These are phyloP conservation scores for Quercus gilva DNA, from an alignment of 306 rosid genomes.

Conservation along the genomic window DNA sequence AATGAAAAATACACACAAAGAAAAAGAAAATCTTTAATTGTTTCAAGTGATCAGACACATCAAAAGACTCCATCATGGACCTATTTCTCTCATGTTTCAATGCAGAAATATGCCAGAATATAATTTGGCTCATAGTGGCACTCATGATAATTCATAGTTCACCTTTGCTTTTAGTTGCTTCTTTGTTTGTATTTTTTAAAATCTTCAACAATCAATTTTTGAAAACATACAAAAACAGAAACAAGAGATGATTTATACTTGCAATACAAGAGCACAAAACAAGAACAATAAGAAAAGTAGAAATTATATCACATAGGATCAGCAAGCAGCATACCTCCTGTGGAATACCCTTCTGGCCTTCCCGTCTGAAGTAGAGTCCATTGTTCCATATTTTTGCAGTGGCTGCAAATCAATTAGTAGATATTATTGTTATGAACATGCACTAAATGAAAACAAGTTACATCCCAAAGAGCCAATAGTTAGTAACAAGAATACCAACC, in stretches of 20 bases:
- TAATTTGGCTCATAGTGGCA: not conserved
- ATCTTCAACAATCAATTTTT: not conserved
- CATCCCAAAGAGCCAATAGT: too few relatives aligned
- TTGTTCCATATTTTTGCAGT: slow-evolving; percentile 56
- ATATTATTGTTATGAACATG: too few relatives aligned
- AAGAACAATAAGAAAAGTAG: not conserved
- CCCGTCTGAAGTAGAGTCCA: slow-evolving; percentile 64
- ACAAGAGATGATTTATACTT: not conserved
- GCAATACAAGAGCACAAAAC: not conserved
- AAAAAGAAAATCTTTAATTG: not conserved
- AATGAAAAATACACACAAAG: not conserved
- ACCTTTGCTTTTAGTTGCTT: not conserved
- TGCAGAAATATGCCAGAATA: too few relatives aligned
- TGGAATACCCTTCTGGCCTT: slow-evolving; percentile 45
- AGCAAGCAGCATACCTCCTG: slow-evolving; percentile 58
- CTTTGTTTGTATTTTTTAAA: not conserved
- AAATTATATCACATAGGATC: not conserved
- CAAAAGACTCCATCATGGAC: not conserved
- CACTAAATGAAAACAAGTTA: too few relatives aligned
- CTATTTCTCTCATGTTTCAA: too few relatives aligned
- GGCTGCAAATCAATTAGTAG: slow-evolving; percentile 51
- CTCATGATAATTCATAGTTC: not conserved
- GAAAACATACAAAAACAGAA: not conserved
- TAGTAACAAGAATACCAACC: too few relatives aligned
- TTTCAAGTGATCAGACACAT: slow-evolving; percentile 5